phyloP scores from a whole-genome alignment of 805 yeast genomes.

The Maudiozyma turicensis region DNA sequence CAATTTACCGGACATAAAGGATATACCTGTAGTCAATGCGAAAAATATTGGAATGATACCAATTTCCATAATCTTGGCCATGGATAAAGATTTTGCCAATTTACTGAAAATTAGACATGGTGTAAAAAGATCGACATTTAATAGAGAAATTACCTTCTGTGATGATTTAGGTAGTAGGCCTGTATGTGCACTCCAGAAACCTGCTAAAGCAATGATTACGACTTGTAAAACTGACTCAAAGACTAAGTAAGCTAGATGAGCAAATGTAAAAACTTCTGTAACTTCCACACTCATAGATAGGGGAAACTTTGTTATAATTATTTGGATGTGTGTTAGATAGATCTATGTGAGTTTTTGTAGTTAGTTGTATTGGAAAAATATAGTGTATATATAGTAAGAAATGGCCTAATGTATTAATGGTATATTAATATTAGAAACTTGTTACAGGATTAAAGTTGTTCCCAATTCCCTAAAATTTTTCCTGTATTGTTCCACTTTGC shows the following conservation, averaged over 20 bases:
- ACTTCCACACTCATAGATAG: neutral
- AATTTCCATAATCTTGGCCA: slow-evolving; percentile 70
- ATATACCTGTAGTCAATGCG: slow-evolving; percentile 71
- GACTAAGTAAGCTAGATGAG: slow-evolving; percentile 48
- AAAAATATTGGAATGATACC: slow-evolving; percentile 77
- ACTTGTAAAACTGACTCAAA: slow-evolving; percentile 90
- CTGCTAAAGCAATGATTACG: slow-evolving; percentile 75
- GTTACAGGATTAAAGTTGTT: no score
- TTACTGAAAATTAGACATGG: slow-evolving; percentile 91
- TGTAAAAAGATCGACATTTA: slow-evolving; percentile 88
- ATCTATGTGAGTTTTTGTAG: no score
- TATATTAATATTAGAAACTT: no score
- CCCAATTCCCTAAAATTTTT: no score
- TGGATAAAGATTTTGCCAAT: slow-evolving; percentile 54
- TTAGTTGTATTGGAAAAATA: no score
- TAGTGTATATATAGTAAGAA: no score
- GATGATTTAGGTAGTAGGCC: slow-evolving; percentile 61
- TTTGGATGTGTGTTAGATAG: no score
- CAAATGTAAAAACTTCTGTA: slow-evolving; percentile 21
- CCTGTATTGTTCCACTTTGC: no score
- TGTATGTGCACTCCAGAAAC: slow-evolving; percentile 70
- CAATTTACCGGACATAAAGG: slow-evolving; percentile 51
- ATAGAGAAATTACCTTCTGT: slow-evolving; percentile 65
- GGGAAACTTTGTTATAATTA: no score
- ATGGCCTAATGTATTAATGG: no score